Base-by-base conservation (phyloP, 306 rosid species). In the Purshia tridentata region DNA sequence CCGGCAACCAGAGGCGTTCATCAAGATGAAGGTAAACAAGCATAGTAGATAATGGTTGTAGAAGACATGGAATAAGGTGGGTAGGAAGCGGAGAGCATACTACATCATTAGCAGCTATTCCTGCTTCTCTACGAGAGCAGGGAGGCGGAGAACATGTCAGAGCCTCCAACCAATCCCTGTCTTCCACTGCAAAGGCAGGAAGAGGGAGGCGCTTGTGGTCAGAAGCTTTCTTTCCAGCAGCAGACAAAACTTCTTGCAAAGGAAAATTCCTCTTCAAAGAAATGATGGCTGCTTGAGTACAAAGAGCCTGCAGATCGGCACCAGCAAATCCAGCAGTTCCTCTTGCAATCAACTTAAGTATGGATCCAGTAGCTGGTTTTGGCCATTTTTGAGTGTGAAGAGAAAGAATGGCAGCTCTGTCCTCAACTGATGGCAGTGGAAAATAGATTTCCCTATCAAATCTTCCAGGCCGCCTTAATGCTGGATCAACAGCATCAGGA, bases 361-460 rank as follows among this genome's bases (percentile, higher is more conserved):
- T 79, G 61, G 88, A 78, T 67, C 98, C 98, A 51, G 77, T 69
- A 73, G 84, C 78, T 53, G 91, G 96, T 81, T 94, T 91, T 19
- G 98, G 97, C 98, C 98, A 94, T 82, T 74, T 89, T 64, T 83
- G 88, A n/a, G 98, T 94, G 85, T 94, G 98, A 81, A 94, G 91
- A 6, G 97, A 88, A 70, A 94, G 94, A 85, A 94, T 94, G 74
- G 97, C 85, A 75, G 96, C 97, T 87, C 98, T 84, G 81, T 94
- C 98, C 77, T 91, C 87, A 47, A 75, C 75, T 49, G 97, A 91
- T 2, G 98, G 98, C 78, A 94, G 84, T 14, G 98, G 98, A 83
- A 94, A 94, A 81, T 94, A 94, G 65, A 94, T 91, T 81, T 94
- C 98, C 72, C 97, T 84, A 72, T 94, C 98, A 70, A 94, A 94